A percentile compares a stretch with the other conserved stretches of the same genome.
Conservation (phyloP, 768 basidiomycete species). For the Galerina marginata region DNA sequence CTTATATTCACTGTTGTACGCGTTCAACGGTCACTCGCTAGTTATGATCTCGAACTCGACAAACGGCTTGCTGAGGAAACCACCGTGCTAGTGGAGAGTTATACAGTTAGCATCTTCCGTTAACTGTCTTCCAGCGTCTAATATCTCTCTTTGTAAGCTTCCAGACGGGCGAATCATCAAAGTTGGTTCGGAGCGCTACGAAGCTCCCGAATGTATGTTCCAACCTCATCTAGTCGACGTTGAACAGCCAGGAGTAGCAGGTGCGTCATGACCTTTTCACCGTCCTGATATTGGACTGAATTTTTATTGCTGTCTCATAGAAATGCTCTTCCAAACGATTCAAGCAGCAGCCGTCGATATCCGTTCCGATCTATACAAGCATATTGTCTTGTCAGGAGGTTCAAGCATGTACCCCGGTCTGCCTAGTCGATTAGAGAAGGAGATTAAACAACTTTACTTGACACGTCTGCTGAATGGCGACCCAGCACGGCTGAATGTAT, state of each 20-base stretch:
- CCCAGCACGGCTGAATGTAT: conserved; percentile 81
- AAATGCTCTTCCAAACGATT: conserved; percentile 97
- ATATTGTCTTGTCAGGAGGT: conserved; percentile 96
- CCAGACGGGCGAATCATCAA: conserved; percentile 97
- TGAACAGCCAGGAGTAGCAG: conserved; percentile 96
- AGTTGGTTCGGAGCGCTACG: conserved; percentile 97
- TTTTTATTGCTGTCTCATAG: conserved; percentile 40
- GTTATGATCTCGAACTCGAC: conserved; percentile 97
- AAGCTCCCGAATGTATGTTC: conserved; percentile 99
- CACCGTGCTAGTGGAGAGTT: conserved; percentile 93
- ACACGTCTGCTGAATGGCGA: conserved; percentile 87
- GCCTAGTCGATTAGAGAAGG: conserved; percentile 96
- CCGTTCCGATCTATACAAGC: conserved; percentile 93
- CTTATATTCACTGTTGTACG: background rate
- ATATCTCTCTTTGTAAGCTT: conserved; percentile 53
- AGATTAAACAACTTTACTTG: conserved; percentile 99
- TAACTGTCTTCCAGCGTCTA: background rate
- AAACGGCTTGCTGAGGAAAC: conserved; percentile 94
- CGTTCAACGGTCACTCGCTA: conserved; percentile 31
- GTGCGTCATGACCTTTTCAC: conserved; percentile 39
- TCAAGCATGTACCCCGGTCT: conserved; percentile 99
- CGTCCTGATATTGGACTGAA: background rate
- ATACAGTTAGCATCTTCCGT: conserved; percentile 67
- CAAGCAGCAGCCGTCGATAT: conserved; percentile 90
- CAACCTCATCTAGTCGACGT: conserved; percentile 97